Percentiles rank a stretch among this genome's conserved stretches.
Evolutionary conservation across 202 grass and related monocot genomes (phyloP).

Genomic region (Setaria viridis): DNA sequence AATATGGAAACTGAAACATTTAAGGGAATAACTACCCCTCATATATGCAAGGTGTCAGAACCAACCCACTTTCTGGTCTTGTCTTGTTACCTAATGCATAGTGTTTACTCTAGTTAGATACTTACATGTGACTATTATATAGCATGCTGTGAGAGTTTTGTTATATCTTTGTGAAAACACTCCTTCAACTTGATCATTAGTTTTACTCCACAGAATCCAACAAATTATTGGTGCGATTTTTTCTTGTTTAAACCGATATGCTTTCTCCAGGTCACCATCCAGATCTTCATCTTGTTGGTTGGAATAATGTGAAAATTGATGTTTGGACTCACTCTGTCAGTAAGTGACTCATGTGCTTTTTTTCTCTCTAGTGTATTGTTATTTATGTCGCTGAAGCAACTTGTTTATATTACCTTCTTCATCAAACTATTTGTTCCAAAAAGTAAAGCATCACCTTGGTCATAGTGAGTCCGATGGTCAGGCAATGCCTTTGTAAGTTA

Average conservation of each 20-base stretch:
- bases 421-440: constrained; percentile 20
- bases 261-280: constrained; percentile 86
- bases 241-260: constrained; percentile 40
- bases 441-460: constrained; percentile 18
- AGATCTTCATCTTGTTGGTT: constrained; percentile 92
- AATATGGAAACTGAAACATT: constrained; percentile 33
- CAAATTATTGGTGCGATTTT: not conserved
- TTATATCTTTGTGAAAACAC: constrained; percentile 8
- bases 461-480: not conserved
- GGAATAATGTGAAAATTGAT: constrained; percentile 94
- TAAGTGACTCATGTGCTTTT: constrained; percentile 52
- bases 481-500: not conserved
- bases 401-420: constrained; percentile 14
- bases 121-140: constrained; percentile 11
- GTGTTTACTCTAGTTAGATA: constrained; percentile 27
- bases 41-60: constrained; percentile 31
- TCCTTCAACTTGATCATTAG: not conserved
- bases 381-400: constrained; percentile 1
- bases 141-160: not conserved
- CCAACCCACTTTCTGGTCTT: not conserved
- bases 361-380: constrained; percentile 37
- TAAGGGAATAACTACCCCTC: constrained; percentile 19
- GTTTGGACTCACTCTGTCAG: constrained; percentile 90
- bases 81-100: not conserved
- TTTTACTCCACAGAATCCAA: not conserved